Conservation (phyloP, 805 yeast species). For the Candida pseudofarinosa region DNA sequence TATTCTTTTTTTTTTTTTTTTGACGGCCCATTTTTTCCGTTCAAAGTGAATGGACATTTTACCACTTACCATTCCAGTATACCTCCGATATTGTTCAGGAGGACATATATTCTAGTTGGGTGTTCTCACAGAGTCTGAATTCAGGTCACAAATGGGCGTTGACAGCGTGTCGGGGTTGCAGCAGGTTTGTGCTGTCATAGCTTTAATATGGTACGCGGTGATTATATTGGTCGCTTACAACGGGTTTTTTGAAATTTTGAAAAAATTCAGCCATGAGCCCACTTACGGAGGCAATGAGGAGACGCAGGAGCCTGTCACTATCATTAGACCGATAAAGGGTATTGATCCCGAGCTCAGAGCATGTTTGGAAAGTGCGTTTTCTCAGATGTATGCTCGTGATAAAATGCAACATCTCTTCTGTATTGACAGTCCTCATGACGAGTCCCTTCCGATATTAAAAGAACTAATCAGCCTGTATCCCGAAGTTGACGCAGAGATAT, state of each 20-base stretch:
- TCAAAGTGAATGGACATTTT: background rate
- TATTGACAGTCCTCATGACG: constrained; percentile 60
- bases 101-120: background rate
- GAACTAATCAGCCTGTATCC: constrained; percentile 51
- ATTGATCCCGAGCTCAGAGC: constrained; percentile 68
- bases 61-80: background rate
- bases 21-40: background rate
- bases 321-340: constrained; percentile 80
- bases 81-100: background rate
- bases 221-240: constrained; percentile 32
- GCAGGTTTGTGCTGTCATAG: constrained; percentile 7
- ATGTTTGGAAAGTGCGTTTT: constrained; percentile 65
- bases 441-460: constrained; percentile 57
- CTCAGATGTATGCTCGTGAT: constrained; percentile 59
- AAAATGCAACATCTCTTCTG: constrained; percentile 72
- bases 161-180: background rate
- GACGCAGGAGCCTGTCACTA: constrained; percentile 51
- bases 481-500: constrained; percentile 51
- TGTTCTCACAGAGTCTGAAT: background rate
- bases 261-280: constrained; percentile 21
- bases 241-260: constrained; percentile 38
- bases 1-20: too few species aligned
- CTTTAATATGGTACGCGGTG: constrained; percentile 37
- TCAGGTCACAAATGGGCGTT: background rate
- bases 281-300: constrained; percentile 4